Evolutionary conservation across 2,329 filamentous ascomycete genomes (phyloP).

Genomic region (Domatiomyces globalis): DNA sequence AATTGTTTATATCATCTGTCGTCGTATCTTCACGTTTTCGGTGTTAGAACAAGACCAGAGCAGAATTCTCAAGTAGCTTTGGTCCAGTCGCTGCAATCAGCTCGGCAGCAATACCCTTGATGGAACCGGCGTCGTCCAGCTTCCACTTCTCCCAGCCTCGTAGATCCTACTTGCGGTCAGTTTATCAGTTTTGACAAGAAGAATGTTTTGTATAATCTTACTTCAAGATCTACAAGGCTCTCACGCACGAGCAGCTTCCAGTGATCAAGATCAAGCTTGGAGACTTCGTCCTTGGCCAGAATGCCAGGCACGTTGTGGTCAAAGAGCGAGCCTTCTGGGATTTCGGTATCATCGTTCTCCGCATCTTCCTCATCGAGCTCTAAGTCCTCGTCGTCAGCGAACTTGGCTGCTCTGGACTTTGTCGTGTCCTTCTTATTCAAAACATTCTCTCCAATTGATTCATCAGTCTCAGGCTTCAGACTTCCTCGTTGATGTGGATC

Average conservation of each 20-base stretch:
- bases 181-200: background rate
- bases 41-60: conserved; percentile 14
- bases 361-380: conserved; percentile 15
- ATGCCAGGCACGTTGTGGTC: conserved; percentile 33
- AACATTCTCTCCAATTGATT: conserved; percentile 5
- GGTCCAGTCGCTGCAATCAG: conserved; percentile 33
- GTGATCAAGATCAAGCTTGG: conserved; percentile 29
- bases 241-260: conserved; percentile 31
- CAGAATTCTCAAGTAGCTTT: conserved; percentile 24
- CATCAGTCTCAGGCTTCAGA: background rate
- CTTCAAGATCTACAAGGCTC: conserved; percentile 30
- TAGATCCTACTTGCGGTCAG: conserved; percentile 25
- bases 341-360: conserved; percentile 26
- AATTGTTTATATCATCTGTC: background rate
- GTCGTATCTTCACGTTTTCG: background rate
- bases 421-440: conserved; percentile 6
- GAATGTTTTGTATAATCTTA: conserved; percentile 15
- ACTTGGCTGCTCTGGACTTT: conserved; percentile 8
- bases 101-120: conserved; percentile 35
- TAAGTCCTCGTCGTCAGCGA: conserved; percentile 16
- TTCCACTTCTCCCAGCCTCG: conserved; percentile 33
- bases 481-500: background rate
- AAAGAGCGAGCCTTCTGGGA: conserved; percentile 27
- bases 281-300: conserved; percentile 29
- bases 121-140: conserved; percentile 28